Conservation (phyloP, 2,329 filamentous ascomycete species). For the Ceratocystis cacaofunesta region DNA sequence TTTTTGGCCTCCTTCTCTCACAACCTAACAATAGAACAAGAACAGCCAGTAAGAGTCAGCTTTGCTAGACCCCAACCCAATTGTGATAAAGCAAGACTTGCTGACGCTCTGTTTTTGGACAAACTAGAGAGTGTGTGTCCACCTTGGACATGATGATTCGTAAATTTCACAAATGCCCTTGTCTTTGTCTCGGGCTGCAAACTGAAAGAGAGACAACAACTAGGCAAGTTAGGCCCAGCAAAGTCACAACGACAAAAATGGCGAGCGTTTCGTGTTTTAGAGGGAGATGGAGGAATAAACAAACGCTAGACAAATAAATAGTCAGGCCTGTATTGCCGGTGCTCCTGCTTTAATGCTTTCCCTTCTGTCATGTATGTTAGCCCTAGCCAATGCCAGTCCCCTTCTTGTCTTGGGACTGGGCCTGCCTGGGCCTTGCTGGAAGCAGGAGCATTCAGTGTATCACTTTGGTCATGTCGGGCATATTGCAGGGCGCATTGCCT, state of each 20-base stretch:
- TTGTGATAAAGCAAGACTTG: no score
- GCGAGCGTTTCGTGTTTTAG: background rate
- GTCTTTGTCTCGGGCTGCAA: background rate
- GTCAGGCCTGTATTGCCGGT: background rate
- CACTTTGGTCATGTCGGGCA: background rate
- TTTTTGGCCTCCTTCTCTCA: background rate
- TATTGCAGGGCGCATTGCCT: background rate
- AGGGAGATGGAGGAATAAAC: background rate
- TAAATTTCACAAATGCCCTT: background rate
- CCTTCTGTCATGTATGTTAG: background rate
- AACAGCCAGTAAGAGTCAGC: background rate
- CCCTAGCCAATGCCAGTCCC: background rate
- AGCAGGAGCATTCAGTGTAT: background rate
- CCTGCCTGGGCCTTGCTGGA: no score
- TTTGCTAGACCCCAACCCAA: no score
- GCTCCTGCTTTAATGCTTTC: background rate
- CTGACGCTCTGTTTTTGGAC: background rate
- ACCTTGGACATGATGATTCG: background rate
- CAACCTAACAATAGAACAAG: background rate
- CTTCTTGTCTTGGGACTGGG: no score
- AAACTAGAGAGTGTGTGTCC: background rate
- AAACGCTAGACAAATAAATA: background rate
- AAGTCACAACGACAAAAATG: no score
- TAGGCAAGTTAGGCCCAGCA: background rate
- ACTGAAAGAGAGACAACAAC: background rate